Percentiles rank a stretch among this genome's conserved stretches.
Evolutionary conservation across 768 basidiomycete species (phyloP).

Genomic region (Trametes coccinea): DNA sequence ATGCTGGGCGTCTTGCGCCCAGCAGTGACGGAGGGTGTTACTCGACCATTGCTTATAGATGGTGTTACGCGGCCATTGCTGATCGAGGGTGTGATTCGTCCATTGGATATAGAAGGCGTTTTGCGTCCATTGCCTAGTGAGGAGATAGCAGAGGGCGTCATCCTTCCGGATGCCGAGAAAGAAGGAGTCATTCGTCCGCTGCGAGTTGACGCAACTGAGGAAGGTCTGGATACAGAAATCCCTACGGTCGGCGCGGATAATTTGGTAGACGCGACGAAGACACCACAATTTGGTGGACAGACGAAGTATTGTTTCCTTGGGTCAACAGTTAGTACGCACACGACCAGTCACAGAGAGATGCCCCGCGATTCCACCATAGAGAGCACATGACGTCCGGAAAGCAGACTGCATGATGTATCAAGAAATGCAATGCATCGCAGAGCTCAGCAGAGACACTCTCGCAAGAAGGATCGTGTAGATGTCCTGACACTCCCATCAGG

Average conservation of each 20-base stretch:
- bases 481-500: too few species aligned
- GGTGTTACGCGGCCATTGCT: slow-evolving; percentile 42
- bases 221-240: slow-evolving; percentile 54
- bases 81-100: slow-evolving; percentile 23
- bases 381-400: too few species aligned
- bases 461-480: too few species aligned
- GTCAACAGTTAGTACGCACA: neutral
- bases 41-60: slow-evolving; percentile 47
- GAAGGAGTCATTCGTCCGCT: slow-evolving; percentile 47
- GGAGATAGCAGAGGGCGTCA: slow-evolving; percentile 44
- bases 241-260: slow-evolving; percentile 77
- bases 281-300: slow-evolving; percentile 84
- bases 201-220: slow-evolving; percentile 79
- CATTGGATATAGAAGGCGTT: slow-evolving; percentile 52
- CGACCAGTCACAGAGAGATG: slow-evolving; percentile 7
- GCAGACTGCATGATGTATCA: too few species aligned
- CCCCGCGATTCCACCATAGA: neutral
- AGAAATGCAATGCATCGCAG: too few species aligned
- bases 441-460: too few species aligned
- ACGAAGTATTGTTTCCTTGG: slow-evolving; percentile 78
- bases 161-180: slow-evolving; percentile 43
- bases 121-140: slow-evolving; percentile 46
- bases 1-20: slow-evolving; percentile 29
- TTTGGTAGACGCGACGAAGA: slow-evolving; percentile 84
- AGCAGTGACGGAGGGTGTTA: slow-evolving; percentile 42